These are phyloP conservation scores for Hymenoscyphus fraxineus DNA, from an alignment of 2,329 filamentous ascomycete species.

Conservation along the genomic window DNA sequence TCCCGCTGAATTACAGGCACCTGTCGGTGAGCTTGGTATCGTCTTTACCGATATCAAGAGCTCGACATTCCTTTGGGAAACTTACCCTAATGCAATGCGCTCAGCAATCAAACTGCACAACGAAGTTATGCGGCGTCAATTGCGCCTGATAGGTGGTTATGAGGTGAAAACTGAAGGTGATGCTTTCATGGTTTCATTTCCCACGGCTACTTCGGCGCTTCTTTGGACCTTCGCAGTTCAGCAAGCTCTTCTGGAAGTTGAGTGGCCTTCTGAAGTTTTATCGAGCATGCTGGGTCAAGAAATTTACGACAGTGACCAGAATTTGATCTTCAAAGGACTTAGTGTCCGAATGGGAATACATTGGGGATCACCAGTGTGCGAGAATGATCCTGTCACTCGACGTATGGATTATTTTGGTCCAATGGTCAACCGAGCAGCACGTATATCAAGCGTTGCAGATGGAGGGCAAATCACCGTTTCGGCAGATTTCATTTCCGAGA, in stretches of 20 bases:
- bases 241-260: conserved; percentile 77
- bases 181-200: conserved; percentile 98
- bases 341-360: conserved; percentile 98
- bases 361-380: conserved; percentile 90
- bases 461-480: conserved; percentile 96
- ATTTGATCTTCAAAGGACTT: conserved; percentile 86
- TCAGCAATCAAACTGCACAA: conserved; percentile 97
- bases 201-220: conserved; percentile 88
- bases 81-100: conserved; percentile 90
- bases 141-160: conserved; percentile 91
- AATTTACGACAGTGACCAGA: conserved; percentile 76
- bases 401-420: conserved; percentile 99
- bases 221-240: conserved; percentile 97
- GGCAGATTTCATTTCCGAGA: conserved; percentile 94
- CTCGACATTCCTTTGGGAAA: conserved; percentile 94
- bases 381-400: conserved; percentile 91
- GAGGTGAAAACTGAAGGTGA: conserved; percentile 99
- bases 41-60: conserved; percentile 99
- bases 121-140: conserved; percentile 88
- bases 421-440: conserved; percentile 96
- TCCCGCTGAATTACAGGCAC: conserved; percentile 85
- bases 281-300: conserved; percentile 82
- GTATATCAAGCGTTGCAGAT: conserved; percentile 91
- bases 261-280: conserved; percentile 91
- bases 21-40: conserved; percentile 84